Conservation (phyloP, 768 basidiomycete genomes). For the Candolleomyces eurysporus region DNA sequence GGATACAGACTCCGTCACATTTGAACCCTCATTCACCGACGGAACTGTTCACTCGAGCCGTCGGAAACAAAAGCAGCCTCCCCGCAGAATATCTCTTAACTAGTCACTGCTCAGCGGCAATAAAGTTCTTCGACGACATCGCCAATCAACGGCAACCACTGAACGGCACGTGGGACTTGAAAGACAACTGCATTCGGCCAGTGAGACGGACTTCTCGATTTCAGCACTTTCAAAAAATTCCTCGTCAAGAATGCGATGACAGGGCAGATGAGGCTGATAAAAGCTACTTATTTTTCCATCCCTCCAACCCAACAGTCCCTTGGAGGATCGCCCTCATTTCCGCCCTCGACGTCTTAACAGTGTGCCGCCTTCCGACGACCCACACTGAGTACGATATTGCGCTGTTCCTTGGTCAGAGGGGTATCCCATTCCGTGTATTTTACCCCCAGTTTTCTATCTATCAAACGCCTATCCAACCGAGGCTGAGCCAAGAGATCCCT, state of each 20-base stretch:
- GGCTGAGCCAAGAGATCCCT: not conserved
- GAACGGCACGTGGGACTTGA: not conserved
- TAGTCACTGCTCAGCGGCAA: not conserved
- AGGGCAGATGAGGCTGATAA: not conserved
- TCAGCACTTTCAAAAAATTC: not conserved
- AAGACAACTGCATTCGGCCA: not conserved
- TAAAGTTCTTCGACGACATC: not conserved
- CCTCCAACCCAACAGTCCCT: not conserved
- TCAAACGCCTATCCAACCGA: not conserved
- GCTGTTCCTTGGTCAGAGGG: not conserved
- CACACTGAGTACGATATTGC: slow-evolving; percentile 1
- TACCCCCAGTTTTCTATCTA: not conserved
- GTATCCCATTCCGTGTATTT: not conserved
- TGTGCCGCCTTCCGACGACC: slow-evolving; percentile 1
- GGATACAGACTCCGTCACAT: too few relatives aligned
- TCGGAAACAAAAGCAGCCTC: too few relatives aligned
- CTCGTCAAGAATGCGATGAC: not conserved
- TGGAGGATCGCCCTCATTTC: slow-evolving; percentile 8
- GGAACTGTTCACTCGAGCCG: too few relatives aligned
- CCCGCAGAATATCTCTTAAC: not conserved
- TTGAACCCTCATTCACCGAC: too few relatives aligned
- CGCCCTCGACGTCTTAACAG: slow-evolving; percentile 1
- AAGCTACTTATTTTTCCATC: not conserved
- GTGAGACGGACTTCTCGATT: not conserved
- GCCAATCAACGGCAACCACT: not conserved